phyloP scores from a whole-genome alignment of 2,329 filamentous ascomycete genomes.

The Sporothrix globosa region DNA sequence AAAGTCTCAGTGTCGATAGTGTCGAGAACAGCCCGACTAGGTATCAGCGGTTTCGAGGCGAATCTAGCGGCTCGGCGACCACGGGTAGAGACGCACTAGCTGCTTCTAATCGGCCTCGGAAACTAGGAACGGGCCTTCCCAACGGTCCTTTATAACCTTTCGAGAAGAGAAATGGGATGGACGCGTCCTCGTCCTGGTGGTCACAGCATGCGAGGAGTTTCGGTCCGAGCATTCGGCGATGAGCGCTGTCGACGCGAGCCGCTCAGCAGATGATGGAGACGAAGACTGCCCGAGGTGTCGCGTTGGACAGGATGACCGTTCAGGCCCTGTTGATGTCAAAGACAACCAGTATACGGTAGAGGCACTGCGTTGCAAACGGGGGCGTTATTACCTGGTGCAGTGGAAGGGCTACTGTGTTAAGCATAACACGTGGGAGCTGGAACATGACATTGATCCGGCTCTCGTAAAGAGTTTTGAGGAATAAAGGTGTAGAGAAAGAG shows the following conservation, averaged over 20 bases:
- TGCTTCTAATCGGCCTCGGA: not conserved
- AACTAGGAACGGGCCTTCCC: not conserved
- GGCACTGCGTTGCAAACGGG: not conserved
- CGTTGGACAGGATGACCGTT: no score
- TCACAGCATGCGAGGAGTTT: no score
- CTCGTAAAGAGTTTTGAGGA: not conserved
- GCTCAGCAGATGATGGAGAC: no score
- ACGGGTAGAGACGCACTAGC: not conserved
- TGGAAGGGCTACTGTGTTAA: not conserved
- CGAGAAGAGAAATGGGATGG: not conserved
- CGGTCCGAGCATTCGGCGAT: no score
- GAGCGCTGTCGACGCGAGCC: no score
- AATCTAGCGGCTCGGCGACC: not conserved
- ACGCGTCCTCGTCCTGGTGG: no score
- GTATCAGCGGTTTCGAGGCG: not conserved
- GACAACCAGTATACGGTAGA: not conserved
- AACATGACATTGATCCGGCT: not conserved
- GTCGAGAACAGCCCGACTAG: constrained; percentile 9
- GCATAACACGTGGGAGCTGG: not conserved
- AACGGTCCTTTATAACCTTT: not conserved
- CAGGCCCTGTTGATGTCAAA: not conserved
- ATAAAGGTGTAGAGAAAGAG: not conserved
- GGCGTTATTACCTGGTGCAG: not conserved
- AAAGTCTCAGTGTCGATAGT: not conserved
- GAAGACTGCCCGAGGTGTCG: no score